Evolutionary conservation across 495 filamentous ascomycete species (phyloP), one percentile per base, ranked within the genome.

Genomic region (Tetracladium setigerum): DNA sequence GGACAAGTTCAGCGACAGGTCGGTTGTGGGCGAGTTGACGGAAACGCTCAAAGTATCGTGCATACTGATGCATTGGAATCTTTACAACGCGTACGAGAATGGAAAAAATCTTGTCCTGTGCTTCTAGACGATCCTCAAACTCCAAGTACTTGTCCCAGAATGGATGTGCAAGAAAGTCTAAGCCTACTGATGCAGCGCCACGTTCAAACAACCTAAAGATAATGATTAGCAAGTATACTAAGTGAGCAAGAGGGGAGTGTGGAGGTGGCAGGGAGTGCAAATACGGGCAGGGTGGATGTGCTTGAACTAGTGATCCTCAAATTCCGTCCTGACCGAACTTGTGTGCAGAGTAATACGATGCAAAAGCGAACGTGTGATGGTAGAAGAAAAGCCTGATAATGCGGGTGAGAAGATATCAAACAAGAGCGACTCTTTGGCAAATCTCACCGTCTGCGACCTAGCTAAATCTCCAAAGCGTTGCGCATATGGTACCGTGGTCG

Each of bases 141-240:
- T 96, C 92, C 44, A 97, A 77, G 57, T 95, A 99, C 66, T 95
- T 97, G 59, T 97, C 94, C 92, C 92, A 99, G 72, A 99, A 96
- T 0, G 88, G 89, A 60, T 96, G 89, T 4, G 89, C 81, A 8
- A 94, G 74, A 62, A 95, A 99, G 65, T 99, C 92, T 27, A 96
- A 74, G 13, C 94, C 92, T 15, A 95, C 89, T 56, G 76, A 79
- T 35, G 72, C 76, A 13, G 89, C 90, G 42, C 82, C 92, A 57
- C 94, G 84, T 65, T 97, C 94, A 59, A 95, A 99, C 5, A 99
- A 77, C 44, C 94, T 98, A 63, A 41, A 30, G 57, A 47, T 68
- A 66, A 68, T 61, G 70, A 85, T 68, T 84, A 81, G 68, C 62
- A 54, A 59, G 38, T 37, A 41, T 36, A 22, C 52, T 53, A 51